phyloP scores from a whole-genome alignment of 768 basidiomycete genomes.

The Butyriboletus loyo region DNA sequence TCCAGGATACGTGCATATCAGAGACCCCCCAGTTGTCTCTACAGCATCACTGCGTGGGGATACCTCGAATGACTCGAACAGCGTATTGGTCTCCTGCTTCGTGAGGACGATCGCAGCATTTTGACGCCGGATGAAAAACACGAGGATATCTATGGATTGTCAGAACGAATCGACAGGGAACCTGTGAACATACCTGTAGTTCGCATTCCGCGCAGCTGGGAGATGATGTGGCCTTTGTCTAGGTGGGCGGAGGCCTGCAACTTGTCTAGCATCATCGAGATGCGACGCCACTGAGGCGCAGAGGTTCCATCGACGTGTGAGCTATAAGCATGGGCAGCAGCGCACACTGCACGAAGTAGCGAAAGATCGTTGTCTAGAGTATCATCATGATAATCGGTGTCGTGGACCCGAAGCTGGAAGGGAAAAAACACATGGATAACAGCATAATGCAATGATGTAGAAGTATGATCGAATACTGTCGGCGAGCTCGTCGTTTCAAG shows the following conservation, averaged over 20 bases:
- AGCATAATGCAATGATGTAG: background rate
- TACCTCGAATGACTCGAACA: constrained; percentile 6
- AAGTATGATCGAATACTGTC: too few species aligned
- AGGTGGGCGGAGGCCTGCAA: background rate
- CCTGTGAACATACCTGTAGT: background rate
- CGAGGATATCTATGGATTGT: constrained; percentile 30
- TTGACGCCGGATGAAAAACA: constrained; percentile 39
- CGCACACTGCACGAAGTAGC: background rate
- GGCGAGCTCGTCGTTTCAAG: background rate
- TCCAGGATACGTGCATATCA: constrained; percentile 32
- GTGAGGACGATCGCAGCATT: constrained; percentile 43
- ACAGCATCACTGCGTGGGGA: constrained; percentile 31
- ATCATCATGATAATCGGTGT: constrained; percentile 3
- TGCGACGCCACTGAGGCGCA: background rate
- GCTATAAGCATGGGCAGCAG: constrained; percentile 4
- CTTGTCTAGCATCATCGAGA: constrained; percentile 6
- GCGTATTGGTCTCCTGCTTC: constrained; percentile 16
- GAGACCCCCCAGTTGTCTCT: constrained; percentile 24
- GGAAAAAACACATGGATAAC: constrained; percentile 13
- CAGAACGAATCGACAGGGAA: background rate
- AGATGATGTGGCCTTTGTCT: background rate
- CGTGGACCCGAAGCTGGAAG: too few species aligned
- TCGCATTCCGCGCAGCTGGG: background rate
- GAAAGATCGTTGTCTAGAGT: background rate
- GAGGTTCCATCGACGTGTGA: background rate